A percentile compares a stretch with the other conserved stretches of the same genome.
phyloP scores from a whole-genome alignment of 768 basidiomycete species.

The Hydnum rufescens region DNA sequence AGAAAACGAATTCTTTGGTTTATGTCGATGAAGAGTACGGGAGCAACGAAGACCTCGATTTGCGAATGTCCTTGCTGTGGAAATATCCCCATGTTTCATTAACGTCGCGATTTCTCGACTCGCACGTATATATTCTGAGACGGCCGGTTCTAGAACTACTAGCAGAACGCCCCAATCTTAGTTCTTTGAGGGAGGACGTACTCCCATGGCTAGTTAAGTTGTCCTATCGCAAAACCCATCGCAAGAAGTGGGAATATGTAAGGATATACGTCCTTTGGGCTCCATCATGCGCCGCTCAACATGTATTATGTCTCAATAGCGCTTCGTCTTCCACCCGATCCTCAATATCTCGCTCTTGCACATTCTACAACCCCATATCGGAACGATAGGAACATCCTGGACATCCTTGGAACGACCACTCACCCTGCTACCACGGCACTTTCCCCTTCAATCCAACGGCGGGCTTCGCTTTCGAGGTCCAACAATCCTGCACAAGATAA shows the following conservation, averaged over 20 bases:
- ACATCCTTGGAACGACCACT: not conserved
- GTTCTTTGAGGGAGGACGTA: slow-evolving; percentile 78
- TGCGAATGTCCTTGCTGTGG: slow-evolving; percentile 57
- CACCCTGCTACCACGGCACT: not conserved
- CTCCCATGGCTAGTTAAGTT: slow-evolving; percentile 83
- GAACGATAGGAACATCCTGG: not conserved
- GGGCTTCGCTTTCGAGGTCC: not conserved
- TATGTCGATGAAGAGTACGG: slow-evolving; percentile 56
- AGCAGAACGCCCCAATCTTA: slow-evolving; percentile 40
- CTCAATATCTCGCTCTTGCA: slow-evolving; percentile 24
- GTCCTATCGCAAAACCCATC: slow-evolving; percentile 30
- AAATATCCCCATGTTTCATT: slow-evolving; percentile 26
- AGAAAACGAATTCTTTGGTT: slow-evolving; percentile 40
- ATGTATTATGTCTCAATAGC: not conserved
- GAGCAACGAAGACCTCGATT: slow-evolving; percentile 40
- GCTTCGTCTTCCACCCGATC: slow-evolving; percentile 24
- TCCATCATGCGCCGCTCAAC: not conserved
- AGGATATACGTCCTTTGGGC: not conserved
- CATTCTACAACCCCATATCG: slow-evolving; percentile 24
- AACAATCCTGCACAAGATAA: too few relatives aligned
- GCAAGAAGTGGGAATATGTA: not conserved
- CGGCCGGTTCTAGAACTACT: slow-evolving; percentile 52
- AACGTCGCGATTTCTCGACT: slow-evolving; percentile 39
- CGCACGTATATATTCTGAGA: slow-evolving; percentile 81
- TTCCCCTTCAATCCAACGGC: not conserved